Evolutionary conservation across 1,284 basidiomycete genomes (phyloP).

Genomic region (Irpex rosettiformis): DNA sequence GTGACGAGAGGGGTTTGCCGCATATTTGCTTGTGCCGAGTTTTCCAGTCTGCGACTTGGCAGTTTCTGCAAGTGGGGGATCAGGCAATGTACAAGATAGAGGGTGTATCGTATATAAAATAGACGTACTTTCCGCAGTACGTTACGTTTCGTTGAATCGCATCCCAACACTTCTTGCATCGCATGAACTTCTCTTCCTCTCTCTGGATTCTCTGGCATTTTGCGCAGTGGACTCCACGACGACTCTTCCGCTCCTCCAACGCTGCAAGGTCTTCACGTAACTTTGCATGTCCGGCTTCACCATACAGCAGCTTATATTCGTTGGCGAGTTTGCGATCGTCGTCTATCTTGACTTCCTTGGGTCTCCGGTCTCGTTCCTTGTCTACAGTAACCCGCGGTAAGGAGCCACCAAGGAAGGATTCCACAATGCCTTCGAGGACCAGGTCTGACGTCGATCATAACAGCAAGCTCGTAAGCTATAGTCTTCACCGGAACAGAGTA

Average conservation of each 20-base stretch:
- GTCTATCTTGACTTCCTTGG: neutral
- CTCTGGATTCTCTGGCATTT: neutral
- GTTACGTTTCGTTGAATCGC: neutral
- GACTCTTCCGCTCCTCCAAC: neutral
- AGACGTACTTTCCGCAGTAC: neutral
- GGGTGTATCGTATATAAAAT: neutral
- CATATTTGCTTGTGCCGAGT: neutral
- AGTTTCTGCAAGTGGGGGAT: neutral
- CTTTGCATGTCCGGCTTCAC: neutral
- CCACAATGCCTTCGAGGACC: neutral
- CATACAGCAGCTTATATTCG: neutral
- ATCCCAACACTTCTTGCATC: neutral
- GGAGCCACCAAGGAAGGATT: neutral
- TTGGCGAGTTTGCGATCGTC: neutral
- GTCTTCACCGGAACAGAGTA: too few relatives aligned
- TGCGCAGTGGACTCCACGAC: neutral
- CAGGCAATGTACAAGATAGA: neutral
- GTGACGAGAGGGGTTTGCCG: neutral
- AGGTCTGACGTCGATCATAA: neutral
- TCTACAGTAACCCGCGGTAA: neutral
- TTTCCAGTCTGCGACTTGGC: neutral
- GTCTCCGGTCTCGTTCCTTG: neutral
- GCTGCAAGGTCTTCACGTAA: neutral
- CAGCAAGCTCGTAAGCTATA: neutral
- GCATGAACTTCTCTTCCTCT: neutral